Conservation (phyloP, 139 green algal species). For the Coelastrella sp. region DNA sequence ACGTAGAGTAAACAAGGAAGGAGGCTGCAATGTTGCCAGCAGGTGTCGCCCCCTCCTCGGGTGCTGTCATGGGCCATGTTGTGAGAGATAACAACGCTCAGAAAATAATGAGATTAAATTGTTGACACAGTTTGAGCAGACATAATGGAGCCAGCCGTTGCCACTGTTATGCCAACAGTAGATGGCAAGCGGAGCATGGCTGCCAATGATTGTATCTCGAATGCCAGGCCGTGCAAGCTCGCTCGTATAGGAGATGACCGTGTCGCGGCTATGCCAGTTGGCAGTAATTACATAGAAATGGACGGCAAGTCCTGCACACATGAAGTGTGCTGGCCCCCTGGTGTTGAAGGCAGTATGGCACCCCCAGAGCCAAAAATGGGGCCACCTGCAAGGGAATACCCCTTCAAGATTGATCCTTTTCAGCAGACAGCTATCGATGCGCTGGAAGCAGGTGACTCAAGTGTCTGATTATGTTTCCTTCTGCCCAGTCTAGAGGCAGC, state of each 20-base stretch:
- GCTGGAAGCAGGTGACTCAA: slow-evolving; percentile 85
- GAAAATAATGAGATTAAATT: too few relatives aligned
- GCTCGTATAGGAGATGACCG: slow-evolving; percentile 44
- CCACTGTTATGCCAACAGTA: neutral
- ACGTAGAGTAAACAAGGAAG: too few relatives aligned
- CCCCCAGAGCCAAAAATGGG: slow-evolving; percentile 58
- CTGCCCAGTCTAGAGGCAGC: too few relatives aligned
- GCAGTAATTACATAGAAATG: slow-evolving; percentile 64
- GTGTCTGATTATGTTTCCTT: too few relatives aligned
- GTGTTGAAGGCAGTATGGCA: slow-evolving; percentile 52
- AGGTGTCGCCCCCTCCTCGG: too few relatives aligned
- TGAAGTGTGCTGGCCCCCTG: slow-evolving; percentile 81
- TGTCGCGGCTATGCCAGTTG: slow-evolving; percentile 47
- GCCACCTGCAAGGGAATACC: slow-evolving; percentile 79
- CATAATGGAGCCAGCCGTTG: neutral
- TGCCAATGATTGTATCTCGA: neutral
- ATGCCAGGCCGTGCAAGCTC: slow-evolving; percentile 11
- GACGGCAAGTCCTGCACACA: slow-evolving; percentile 81
- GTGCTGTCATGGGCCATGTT: too few relatives aligned
- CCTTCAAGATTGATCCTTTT: slow-evolving; percentile 93
- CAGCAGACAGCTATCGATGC: slow-evolving; percentile 84
- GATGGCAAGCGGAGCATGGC: slow-evolving; percentile 4
- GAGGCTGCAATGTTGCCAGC: too few relatives aligned
- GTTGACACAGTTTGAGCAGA: too few relatives aligned
- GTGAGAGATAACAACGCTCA: too few relatives aligned